Percentiles rank a stretch among this genome's conserved stretches.
Evolutionary conservation across 164 flowering plant species (phyloP).

Genomic region (Buxus sempervirens): DNA sequence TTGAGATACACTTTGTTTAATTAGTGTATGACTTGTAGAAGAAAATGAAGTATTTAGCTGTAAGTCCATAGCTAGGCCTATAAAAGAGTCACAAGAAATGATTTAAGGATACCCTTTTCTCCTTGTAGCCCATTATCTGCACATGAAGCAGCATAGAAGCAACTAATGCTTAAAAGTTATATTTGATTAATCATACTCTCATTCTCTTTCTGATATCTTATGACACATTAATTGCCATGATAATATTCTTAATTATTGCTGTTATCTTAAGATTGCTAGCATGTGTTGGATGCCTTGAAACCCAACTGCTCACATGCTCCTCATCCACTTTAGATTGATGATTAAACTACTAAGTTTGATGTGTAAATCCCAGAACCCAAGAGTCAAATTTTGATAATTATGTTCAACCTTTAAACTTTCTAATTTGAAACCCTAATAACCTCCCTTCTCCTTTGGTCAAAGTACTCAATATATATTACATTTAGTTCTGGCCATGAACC

Average conservation of each 20-base stretch:
- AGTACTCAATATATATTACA: too few species aligned
- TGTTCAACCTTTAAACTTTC: too few species aligned
- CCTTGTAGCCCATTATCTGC: neutral
- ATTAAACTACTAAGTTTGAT: neutral
- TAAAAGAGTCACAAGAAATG: neutral
- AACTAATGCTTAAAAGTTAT: neutral
- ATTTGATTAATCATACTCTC: too few species aligned
- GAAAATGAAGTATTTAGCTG: neutral
- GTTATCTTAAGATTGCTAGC: conserved; percentile 17
- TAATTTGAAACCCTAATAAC: too few species aligned
- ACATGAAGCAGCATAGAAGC: neutral
- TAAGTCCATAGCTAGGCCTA: neutral
- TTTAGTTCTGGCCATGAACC: too few species aligned
- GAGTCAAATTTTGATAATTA: too few species aligned
- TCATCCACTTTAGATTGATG: neutral
- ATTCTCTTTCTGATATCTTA: too few species aligned
- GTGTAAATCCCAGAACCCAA: too few species aligned
- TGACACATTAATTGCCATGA: too few species aligned
- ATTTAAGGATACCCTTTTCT: too few species aligned
- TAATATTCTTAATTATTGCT: neutral
- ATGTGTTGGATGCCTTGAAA: conserved; percentile 36
- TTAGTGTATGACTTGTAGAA: neutral
- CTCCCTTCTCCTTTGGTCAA: too few species aligned
- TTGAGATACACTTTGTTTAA: neutral
- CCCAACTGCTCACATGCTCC: conserved; percentile 33